Percentiles rank a stretch among this genome's conserved stretches.
These are phyloP conservation scores for Calonectria leucothoes DNA, from an alignment of 2,329 filamentous ascomycete species.

Conservation along the genomic window DNA sequence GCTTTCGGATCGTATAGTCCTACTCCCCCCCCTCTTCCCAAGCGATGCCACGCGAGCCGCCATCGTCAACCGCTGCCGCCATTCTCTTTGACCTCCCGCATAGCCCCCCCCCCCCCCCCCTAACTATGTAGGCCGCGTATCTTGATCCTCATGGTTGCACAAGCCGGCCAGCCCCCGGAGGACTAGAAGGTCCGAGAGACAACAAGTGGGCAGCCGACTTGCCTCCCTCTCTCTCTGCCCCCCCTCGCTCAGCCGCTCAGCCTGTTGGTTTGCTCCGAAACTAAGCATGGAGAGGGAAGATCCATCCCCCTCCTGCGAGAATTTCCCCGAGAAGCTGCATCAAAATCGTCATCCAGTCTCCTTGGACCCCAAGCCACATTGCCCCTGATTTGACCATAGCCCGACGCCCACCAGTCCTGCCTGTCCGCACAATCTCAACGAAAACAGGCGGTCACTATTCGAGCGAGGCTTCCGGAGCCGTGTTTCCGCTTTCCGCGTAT, in stretches of 20 bases:
- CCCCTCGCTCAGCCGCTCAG: not conserved
- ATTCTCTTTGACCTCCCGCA: not conserved
- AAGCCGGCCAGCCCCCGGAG: not conserved
- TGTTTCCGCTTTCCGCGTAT: not conserved
- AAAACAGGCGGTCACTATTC: conserved; percentile 12
- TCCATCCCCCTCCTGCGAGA: conserved; percentile 5
- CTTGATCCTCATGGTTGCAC: not conserved
- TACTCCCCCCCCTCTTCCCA: not conserved
- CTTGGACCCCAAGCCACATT: conserved; percentile 17
- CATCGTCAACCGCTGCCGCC: not conserved
- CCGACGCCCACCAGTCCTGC: not conserved
- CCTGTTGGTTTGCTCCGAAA: not conserved
- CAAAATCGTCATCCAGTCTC: conserved; percentile 1
- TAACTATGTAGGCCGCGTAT: not conserved
- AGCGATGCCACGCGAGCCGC: not conserved
- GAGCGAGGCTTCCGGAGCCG: not conserved
- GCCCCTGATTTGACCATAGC: conserved; percentile 13
- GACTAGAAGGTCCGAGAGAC: not conserved
- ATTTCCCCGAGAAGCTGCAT: conserved; percentile 12
- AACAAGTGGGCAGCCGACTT: not conserved
- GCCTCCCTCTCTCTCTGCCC: not conserved
- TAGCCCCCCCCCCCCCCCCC: not conserved
- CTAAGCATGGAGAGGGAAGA: not conserved
- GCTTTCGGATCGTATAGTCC: not conserved
- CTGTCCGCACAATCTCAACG: conserved; percentile 4